Conservation (phyloP, 129 eudicot genomes). For the Cynara cardunculus region DNA sequence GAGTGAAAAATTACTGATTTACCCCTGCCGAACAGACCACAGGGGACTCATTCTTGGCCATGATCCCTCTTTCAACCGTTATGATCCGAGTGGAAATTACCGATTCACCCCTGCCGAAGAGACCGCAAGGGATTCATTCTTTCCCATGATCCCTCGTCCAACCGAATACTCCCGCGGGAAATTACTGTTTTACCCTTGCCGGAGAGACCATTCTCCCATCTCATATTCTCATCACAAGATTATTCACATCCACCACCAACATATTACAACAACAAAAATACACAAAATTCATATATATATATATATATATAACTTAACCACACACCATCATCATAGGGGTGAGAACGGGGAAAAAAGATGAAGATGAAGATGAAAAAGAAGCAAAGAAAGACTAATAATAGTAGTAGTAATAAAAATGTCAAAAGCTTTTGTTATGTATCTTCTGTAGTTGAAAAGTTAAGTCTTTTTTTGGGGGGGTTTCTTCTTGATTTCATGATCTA, state of each 20-base stretch:
- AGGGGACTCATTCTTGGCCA: neutral
- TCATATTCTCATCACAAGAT: neutral
- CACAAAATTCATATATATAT: constrained; percentile 34
- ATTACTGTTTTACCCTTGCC: neutral
- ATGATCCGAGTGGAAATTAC: neutral
- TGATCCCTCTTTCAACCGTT: neutral
- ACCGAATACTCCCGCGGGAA: neutral
- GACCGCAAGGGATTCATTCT: neutral
- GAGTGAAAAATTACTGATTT: neutral
- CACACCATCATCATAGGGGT: constrained; percentile 35
- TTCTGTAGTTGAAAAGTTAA: constrained; percentile 32
- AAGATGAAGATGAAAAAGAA: neutral
- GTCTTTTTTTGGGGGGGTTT: neutral
- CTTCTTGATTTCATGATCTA: constrained; percentile 13
- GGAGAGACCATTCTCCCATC: neutral
- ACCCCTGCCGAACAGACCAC: constrained; percentile 2
- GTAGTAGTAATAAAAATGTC: constrained; percentile 28
- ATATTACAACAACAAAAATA: constrained; percentile 28
- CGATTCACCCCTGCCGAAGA: neutral
- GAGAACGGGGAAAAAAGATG: neutral
- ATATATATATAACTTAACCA: constrained; percentile 20
- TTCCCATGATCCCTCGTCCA: neutral
- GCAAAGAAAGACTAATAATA: constrained; percentile 19
- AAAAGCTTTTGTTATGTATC: constrained; percentile 57
- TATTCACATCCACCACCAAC: constrained; percentile 12